A percentile compares a stretch with the other conserved stretches of the same genome.
Evolutionary conservation across 768 basidiomycete species (phyloP).

Genomic region (Royoungia palumana): DNA sequence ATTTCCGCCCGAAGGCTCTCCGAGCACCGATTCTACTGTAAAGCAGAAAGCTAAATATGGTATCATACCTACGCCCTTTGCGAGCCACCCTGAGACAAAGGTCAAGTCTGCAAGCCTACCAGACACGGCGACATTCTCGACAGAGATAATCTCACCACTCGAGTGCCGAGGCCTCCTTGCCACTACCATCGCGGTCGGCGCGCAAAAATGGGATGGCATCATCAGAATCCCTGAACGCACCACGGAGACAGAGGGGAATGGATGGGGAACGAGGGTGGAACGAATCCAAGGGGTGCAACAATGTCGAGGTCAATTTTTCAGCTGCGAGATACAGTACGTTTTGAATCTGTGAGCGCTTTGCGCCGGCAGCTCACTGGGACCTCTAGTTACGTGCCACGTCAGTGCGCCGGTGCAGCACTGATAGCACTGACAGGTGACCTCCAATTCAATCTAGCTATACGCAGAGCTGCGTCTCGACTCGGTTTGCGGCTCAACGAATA

Average conservation of each 20-base stretch:
- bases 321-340: slow-evolving; percentile 33
- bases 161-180: slow-evolving; percentile 45
- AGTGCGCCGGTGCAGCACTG: slow-evolving; percentile 45
- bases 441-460: slow-evolving; percentile 43
- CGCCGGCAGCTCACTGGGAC: not conserved
- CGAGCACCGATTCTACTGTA: slow-evolving; percentile 13
- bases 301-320: slow-evolving; percentile 37
- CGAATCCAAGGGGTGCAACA: slow-evolving; percentile 25
- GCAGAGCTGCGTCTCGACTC: slow-evolving; percentile 39
- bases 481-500: slow-evolving; percentile 56
- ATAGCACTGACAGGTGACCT: slow-evolving; percentile 56
- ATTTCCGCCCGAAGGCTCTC: slow-evolving; percentile 17
- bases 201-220: slow-evolving; percentile 50
- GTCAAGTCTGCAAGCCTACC: slow-evolving; percentile 2
- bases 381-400: slow-evolving; percentile 20
- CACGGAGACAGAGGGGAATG: slow-evolving; percentile 7
- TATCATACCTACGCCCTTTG: slow-evolving; percentile 17
- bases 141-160: slow-evolving; percentile 42
- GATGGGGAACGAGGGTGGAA: slow-evolving; percentile 28
- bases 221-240: slow-evolving; percentile 42
- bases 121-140: slow-evolving; percentile 29
- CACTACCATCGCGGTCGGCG: slow-evolving; percentile 29
- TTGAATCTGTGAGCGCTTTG: not conserved
- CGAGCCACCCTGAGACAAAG: slow-evolving; percentile 9
- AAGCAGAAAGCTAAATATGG: slow-evolving; percentile 6